A percentile compares a stretch with the other conserved stretches of the same genome.
phyloP scores from a whole-genome alignment of 1,284 basidiomycete species.

The Ustilago esculenta region DNA sequence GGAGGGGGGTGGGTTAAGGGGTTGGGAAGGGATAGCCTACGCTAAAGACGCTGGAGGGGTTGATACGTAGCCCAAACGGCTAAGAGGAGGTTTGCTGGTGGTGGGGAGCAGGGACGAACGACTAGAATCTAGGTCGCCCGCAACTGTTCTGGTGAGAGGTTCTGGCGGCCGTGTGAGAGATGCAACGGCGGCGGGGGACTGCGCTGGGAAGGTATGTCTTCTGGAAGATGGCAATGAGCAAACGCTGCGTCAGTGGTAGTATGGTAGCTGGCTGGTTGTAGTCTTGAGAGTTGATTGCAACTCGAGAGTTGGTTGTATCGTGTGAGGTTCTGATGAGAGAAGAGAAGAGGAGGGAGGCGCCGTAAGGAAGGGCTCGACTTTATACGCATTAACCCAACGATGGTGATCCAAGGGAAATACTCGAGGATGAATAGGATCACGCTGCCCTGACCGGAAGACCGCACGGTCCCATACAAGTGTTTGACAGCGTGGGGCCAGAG shows the following conservation, averaged over 20 bases:
- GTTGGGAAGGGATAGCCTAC: constrained; percentile 23
- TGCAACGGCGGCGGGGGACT: constrained; percentile 26
- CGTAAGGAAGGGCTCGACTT: constrained; percentile 11
- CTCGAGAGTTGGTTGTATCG: constrained; percentile 28
- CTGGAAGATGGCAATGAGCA: constrained; percentile 25
- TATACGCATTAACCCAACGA: constrained; percentile 18
- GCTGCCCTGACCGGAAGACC: neutral
- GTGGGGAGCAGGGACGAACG: constrained; percentile 35
- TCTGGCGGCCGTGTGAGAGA: constrained; percentile 33
- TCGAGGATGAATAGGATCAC: constrained; percentile 14
- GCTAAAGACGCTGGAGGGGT: constrained; percentile 37
- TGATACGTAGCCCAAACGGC: constrained; percentile 21
- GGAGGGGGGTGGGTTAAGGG: constrained; percentile 3
- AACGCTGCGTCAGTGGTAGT: constrained; percentile 39
- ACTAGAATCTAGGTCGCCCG: constrained; percentile 38
- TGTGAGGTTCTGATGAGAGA: constrained; percentile 21
- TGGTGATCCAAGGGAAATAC: neutral
- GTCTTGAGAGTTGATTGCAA: constrained; percentile 16
- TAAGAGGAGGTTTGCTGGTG: constrained; percentile 35
- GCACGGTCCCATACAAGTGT: constrained; percentile 9
- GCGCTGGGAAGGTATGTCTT: constrained; percentile 19
- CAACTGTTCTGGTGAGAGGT: constrained; percentile 12
- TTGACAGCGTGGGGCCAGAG: constrained; percentile 3
- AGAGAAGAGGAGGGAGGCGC: constrained; percentile 6
- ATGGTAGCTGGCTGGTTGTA: constrained; percentile 24